Evolutionary conservation across 306 rosid species (phyloP).

Genomic region (Dryas alaskensis): DNA sequence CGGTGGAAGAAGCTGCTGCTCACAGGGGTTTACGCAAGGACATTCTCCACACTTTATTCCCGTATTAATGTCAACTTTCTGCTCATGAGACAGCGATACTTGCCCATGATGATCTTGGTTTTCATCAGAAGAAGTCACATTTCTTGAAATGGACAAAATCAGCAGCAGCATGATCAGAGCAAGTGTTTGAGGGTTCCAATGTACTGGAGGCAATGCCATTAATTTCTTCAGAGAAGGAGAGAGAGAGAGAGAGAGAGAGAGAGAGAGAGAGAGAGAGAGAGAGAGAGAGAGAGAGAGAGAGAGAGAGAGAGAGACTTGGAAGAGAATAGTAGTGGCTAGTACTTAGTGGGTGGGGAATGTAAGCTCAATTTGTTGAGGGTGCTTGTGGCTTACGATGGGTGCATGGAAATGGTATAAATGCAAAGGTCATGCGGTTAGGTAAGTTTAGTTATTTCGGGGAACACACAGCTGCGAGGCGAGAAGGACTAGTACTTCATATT

Average conservation of each 20-base stretch:
- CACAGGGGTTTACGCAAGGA: conserved; percentile 64
- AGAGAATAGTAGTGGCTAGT: background rate
- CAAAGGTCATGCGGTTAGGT: conserved; percentile 27
- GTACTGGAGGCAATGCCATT: conserved; percentile 36
- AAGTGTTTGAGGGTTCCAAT: conserved; percentile 28
- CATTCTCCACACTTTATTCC: conserved; percentile 79
- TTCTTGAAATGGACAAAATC: background rate
- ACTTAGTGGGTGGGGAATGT: background rate
- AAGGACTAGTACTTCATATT: conserved; percentile 13
- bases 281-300: conserved; percentile 18
- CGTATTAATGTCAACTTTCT: conserved; percentile 6
- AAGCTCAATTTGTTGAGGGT: background rate
- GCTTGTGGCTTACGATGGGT: conserved; percentile 28
- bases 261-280: conserved; percentile 19
- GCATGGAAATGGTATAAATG: conserved; percentile 28
- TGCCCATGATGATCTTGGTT: conserved; percentile 34
- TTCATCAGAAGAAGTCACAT: conserved; percentile 6
- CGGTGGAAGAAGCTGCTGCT: conserved; percentile 32
- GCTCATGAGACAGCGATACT: background rate
- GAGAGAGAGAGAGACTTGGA: conserved; percentile 10
- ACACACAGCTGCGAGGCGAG: background rate
- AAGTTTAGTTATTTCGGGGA: conserved; percentile 28
- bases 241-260: conserved; percentile 25
- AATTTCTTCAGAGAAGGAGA: conserved; percentile 12
- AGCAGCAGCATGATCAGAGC: conserved; percentile 23